Evolutionary conservation across 805 yeast genomes (phyloP).

Genomic region (Blastobotrys terrestris): DNA sequence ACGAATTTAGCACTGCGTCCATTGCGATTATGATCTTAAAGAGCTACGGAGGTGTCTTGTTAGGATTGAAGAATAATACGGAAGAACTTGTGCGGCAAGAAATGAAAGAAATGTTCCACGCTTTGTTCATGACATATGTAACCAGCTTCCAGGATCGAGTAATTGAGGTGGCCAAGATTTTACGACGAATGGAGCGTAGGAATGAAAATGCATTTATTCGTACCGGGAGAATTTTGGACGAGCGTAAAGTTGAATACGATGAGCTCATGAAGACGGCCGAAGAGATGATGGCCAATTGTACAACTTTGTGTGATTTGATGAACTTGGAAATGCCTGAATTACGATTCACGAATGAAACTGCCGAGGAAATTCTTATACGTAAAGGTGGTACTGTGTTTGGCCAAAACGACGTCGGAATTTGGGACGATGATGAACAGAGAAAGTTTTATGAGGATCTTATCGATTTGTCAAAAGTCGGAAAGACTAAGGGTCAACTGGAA

Average conservation of each 20-base stretch:
- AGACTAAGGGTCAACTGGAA: constrained; percentile 9
- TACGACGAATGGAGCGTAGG: constrained; percentile 33
- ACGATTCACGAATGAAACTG: constrained; percentile 22
- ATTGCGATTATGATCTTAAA: constrained; percentile 38
- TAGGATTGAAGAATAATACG: neutral
- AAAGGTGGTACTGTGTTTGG: constrained; percentile 10
- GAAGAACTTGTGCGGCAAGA: constrained; percentile 12
- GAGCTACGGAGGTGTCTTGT: constrained; percentile 44
- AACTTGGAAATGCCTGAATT: constrained; percentile 35
- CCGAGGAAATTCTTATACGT: constrained; percentile 22
- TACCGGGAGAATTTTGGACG: constrained; percentile 55
- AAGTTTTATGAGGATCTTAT: constrained; percentile 67
- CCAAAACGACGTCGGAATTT: constrained; percentile 31
- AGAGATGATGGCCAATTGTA: constrained; percentile 39
- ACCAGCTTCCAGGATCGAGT: constrained; percentile 41
- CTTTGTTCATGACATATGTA: constrained; percentile 43
- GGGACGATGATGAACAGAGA: constrained; percentile 64
- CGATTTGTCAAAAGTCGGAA: constrained; percentile 38
- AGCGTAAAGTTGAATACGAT: constrained; percentile 23
- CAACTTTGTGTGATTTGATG: constrained; percentile 39
- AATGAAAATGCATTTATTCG: constrained; percentile 54
- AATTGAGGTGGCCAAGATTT: constrained; percentile 32
- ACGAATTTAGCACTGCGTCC: constrained; percentile 16
- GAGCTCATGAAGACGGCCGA: constrained; percentile 27
- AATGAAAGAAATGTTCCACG: constrained; percentile 22